These are phyloP conservation scores for Venturia nashicola DNA, from an alignment of 2,329 filamentous ascomycete genomes.

Conservation along the genomic window DNA sequence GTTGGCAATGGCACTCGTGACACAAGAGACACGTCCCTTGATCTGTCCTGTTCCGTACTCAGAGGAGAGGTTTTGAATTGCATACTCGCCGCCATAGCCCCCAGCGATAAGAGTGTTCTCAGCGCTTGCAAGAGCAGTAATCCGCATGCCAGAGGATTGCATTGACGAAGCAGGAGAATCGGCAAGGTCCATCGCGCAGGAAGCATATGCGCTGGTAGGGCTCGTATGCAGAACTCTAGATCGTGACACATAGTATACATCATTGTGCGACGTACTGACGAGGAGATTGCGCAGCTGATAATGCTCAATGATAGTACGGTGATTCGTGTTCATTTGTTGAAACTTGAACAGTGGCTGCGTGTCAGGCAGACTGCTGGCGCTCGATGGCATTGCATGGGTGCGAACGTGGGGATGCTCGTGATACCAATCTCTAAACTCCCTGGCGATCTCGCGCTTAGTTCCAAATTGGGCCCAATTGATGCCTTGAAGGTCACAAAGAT, in stretches of 20 bases:
- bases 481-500: conserved; percentile 25
- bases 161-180: conserved; percentile 16
- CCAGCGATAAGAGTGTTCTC: conserved; percentile 38
- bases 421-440: conserved; percentile 13
- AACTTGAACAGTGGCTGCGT: conserved; percentile 36
- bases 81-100: conserved; percentile 46
- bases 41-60: conserved; percentile 21
- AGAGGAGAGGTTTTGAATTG: conserved; percentile 31
- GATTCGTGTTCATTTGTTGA: conserved; percentile 35
- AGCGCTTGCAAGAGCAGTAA: conserved; percentile 40
- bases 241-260: conserved; percentile 40
- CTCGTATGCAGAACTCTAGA: conserved; percentile 38
- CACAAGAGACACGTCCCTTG: conserved; percentile 36
- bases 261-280: conserved; percentile 40
- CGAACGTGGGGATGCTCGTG: conserved; percentile 16
- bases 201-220: conserved; percentile 29
- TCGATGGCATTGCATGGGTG: not conserved
- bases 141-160: conserved; percentile 28
- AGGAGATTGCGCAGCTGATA: conserved; percentile 49
- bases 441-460: conserved; percentile 17
- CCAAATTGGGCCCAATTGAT: conserved; percentile 24
- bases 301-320: conserved; percentile 37
- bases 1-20: conserved; percentile 43
- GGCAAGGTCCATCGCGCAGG: conserved; percentile 35
- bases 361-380: conserved; percentile 18